phyloP scores from a whole-genome alignment of 1,284 basidiomycete species.

The Mycena sp. region DNA sequence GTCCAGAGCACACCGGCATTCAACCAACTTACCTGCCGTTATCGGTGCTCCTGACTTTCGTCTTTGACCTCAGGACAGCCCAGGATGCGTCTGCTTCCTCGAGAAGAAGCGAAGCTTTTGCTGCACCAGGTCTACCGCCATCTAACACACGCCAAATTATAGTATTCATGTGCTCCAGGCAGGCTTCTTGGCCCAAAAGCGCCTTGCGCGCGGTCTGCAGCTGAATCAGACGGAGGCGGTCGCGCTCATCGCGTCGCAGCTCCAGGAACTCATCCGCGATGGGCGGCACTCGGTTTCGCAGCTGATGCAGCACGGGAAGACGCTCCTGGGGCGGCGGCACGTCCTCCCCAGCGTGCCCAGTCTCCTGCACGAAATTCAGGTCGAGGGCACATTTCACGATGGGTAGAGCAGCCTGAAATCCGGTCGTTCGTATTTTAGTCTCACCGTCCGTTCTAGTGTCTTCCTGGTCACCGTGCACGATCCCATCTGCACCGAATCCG shows the following conservation, averaged over 20 bases:
- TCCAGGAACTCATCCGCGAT: conserved; percentile 97
- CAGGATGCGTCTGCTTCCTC: conserved; percentile 58
- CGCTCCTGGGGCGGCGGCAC: conserved; percentile 88
- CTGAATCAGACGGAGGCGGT: conserved; percentile 92
- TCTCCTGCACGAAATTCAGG: conserved; percentile 85
- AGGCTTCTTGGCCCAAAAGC: conserved; percentile 91
- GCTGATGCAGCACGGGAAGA: conserved; percentile 93
- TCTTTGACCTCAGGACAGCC: neutral
- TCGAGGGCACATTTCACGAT: conserved; percentile 91
- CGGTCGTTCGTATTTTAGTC: no score
- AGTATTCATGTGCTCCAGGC: conserved; percentile 54
- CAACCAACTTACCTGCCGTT: no score
- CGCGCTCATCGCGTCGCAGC: conserved; percentile 89
- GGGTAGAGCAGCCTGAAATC: conserved; percentile 60
- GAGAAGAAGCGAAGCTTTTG: conserved; percentile 61
- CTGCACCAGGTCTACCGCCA: conserved; percentile 55
- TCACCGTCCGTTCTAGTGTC: conserved; percentile 59
- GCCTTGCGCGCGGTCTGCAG: conserved; percentile 89
- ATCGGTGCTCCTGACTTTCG: no score
- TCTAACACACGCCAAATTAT: neutral
- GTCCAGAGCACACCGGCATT: no score
- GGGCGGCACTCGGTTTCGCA: conserved; percentile 88
- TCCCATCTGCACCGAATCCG: conserved; percentile 87
- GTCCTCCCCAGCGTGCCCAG: conserved; percentile 83
- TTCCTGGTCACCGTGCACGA: conserved; percentile 96